These are phyloP conservation scores for Polymyxa betae DNA, from an alignment of 208 protist genomes.

Conservation along the genomic window DNA sequence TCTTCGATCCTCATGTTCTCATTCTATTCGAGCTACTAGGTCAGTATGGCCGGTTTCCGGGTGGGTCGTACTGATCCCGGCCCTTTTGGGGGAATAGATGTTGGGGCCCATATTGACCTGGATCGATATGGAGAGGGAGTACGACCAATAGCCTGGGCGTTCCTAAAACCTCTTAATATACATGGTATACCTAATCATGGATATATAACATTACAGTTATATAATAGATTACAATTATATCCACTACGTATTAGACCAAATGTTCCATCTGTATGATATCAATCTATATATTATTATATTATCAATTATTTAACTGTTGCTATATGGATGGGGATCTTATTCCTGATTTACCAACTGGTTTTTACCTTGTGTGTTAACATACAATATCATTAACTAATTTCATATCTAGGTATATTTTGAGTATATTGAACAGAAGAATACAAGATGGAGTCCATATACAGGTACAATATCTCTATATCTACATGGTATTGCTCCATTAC, in stretches of 20 bases:
- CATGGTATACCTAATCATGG: conserved; percentile 10
- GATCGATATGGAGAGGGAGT: background rate
- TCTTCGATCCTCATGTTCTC: conserved; percentile 8
- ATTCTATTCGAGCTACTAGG: conserved; percentile 52
- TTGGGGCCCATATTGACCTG: conserved; percentile 17
- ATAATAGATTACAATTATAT: background rate
- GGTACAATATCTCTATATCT: background rate
- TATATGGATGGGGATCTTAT: too few species aligned
- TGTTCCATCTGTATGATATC: background rate
- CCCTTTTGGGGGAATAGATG: background rate
- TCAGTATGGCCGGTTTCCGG: background rate
- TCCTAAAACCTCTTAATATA: background rate
- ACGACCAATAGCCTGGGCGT: conserved; percentile 29
- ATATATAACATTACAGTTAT: background rate
- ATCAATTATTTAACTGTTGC: too few species aligned
- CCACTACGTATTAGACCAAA: background rate
- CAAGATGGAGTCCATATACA: background rate
- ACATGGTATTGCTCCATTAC: background rate
- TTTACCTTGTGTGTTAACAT: too few species aligned
- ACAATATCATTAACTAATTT: too few species aligned
- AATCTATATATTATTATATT: too few species aligned
- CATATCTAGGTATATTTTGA: background rate
- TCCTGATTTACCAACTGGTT: too few species aligned
- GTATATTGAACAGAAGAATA: conserved; percentile 51
- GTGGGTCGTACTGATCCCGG: background rate